Percentiles rank a stretch among this genome's conserved stretches.
Conservation (phyloP, 805 yeast genomes). For the Starmerella stigmatis region DNA sequence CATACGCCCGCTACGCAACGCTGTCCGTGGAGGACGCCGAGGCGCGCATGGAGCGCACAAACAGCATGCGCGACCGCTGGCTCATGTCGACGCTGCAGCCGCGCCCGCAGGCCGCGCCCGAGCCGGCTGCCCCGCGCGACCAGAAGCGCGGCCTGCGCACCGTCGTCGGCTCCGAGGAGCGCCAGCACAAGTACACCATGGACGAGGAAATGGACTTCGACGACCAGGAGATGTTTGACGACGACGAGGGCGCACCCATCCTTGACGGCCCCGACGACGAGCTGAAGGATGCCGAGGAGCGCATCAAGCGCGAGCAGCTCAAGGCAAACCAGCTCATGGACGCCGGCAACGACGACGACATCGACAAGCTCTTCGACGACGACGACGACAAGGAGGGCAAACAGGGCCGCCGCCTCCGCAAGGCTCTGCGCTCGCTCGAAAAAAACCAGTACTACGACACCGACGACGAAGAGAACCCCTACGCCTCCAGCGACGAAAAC, state of each 20-base stretch:
- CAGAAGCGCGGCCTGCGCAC: conserved; percentile 23
- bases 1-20: conserved; percentile 86
- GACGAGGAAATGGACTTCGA: conserved; percentile 79
- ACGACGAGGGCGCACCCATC: conserved; percentile 97
- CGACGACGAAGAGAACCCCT: conserved; percentile 78
- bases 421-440: conserved; percentile 75
- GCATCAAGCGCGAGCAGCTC: conserved; percentile 32
- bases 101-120: conserved; percentile 17
- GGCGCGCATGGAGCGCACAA: conserved; percentile 74
- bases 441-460: conserved; percentile 77
- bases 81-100: conserved; percentile 61
- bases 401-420: conserved; percentile 78
- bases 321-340: conserved; percentile 59
- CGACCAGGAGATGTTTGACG: conserved; percentile 87
- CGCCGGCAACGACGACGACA: conserved; percentile 46
- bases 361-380: conserved; percentile 59
- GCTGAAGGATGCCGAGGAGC: conserved; percentile 70
- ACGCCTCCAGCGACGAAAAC: conserved; percentile 55
- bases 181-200: conserved; percentile 38
- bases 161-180: conserved; percentile 35
- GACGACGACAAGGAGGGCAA: conserved; percentile 62
- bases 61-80: conserved; percentile 74
- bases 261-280: conserved; percentile 95
- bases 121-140: conserved; percentile 10
- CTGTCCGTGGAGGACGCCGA: conserved; percentile 94